Percentiles rank a stretch among this genome's conserved stretches.
These are phyloP conservation scores for Aspergillus spinulosporus DNA, from an alignment of 2,329 filamentous ascomycete genomes.

Conservation along the genomic window DNA sequence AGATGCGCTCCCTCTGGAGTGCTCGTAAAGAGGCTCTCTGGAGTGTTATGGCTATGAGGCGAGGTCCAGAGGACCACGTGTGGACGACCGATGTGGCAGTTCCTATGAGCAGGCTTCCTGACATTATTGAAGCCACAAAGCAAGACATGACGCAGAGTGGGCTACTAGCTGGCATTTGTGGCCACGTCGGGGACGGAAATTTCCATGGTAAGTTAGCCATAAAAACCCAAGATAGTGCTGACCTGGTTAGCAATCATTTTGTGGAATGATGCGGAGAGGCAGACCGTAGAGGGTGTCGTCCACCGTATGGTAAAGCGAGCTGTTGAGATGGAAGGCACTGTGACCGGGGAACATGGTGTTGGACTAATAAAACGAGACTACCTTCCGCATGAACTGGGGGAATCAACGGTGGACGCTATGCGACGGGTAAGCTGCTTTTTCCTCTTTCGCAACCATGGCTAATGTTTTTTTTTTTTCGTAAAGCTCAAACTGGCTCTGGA, in stretches of 20 bases:
- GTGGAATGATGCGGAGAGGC: conserved; percentile 59
- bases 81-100: conserved; percentile 84
- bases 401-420: conserved; percentile 64
- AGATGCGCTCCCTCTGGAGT: conserved; percentile 71
- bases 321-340: conserved; percentile 69
- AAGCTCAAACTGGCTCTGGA: conserved; percentile 66
- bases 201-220: conserved; percentile 59
- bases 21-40: conserved; percentile 74
- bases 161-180: conserved; percentile 66
- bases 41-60: conserved; percentile 67
- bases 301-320: conserved; percentile 70
- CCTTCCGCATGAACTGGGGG: conserved; percentile 61
- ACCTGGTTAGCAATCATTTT: conserved; percentile 56
- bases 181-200: conserved; percentile 73
- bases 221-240: neutral
- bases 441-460: neutral
- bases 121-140: conserved; percentile 72
- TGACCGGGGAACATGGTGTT: conserved; percentile 71
- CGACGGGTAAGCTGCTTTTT: conserved; percentile 52
- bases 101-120: conserved; percentile 68
- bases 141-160: conserved; percentile 63
- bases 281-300: conserved; percentile 59
- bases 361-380: conserved; percentile 70
- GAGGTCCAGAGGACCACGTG: conserved; percentile 60
- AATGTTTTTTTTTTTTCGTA: neutral